phyloP scores from a whole-genome alignment of 495 filamentous ascomycete genomes.

The Cercophora newfieldiana region DNA sequence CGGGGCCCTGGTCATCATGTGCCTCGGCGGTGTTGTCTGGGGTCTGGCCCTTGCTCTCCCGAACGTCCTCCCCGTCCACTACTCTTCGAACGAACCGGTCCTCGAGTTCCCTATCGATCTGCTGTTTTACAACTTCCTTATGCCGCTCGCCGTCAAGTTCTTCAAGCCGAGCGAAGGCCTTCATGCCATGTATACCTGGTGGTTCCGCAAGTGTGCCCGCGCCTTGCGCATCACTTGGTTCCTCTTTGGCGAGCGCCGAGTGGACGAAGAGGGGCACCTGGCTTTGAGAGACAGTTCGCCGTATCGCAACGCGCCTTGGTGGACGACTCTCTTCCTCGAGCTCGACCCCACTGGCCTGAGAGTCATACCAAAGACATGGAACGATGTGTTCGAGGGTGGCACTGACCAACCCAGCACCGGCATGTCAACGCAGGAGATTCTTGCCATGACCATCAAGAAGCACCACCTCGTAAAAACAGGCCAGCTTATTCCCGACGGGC shows the following conservation, averaged over 20 bases:
- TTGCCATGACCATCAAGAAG: constrained; percentile 26
- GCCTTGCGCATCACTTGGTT: constrained; percentile 83
- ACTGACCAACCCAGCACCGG: constrained; percentile 32
- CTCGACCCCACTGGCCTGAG: constrained; percentile 27
- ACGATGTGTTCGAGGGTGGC: constrained; percentile 41
- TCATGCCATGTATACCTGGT: constrained; percentile 88
- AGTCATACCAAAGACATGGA: constrained; percentile 44
- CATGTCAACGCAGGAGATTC: constrained; percentile 29
- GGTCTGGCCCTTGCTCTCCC: constrained; percentile 66
- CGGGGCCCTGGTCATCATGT: constrained; percentile 86
- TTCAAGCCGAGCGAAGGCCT: constrained; percentile 83
- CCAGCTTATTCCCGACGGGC: constrained; percentile 63
- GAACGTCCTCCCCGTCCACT: constrained; percentile 83
- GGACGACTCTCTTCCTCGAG: constrained; percentile 39
- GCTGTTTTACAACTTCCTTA: constrained; percentile 93
- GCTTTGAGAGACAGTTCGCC: constrained; percentile 31
- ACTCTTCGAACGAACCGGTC: constrained; percentile 85
- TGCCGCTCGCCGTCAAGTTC: constrained; percentile 78
- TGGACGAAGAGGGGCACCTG: constrained; percentile 76
- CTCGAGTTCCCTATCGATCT: constrained; percentile 94
- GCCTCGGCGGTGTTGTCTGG: constrained; percentile 95
- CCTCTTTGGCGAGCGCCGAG: constrained; percentile 77
- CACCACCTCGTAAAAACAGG: constrained; percentile 44
- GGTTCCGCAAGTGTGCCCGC: constrained; percentile 87
- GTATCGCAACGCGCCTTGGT: constrained; percentile 28